Conservation (phyloP, 331 rosid species). For the Cydonia oblonga region DNA sequence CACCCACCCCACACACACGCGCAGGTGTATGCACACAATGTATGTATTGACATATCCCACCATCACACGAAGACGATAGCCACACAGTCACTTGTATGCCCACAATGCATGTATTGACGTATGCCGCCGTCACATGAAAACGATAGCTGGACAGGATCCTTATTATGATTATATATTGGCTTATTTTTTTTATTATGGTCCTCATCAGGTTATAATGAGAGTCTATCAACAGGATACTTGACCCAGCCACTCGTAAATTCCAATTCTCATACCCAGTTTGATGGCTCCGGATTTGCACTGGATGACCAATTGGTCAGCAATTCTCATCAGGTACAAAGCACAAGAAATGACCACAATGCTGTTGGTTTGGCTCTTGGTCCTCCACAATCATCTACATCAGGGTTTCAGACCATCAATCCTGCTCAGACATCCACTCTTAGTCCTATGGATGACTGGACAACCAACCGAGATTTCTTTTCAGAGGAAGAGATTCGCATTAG, state of each 20-base stretch:
- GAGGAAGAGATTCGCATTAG: conserved; percentile 89
- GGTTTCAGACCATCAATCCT: conserved; percentile 43
- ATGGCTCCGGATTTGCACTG: conserved; percentile 35
- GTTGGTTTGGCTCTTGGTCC: conserved; percentile 81
- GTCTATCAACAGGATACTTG: conserved; percentile 38
- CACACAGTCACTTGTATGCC: no score
- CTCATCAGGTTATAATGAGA: conserved; percentile 48
- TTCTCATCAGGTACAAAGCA: conserved; percentile 40
- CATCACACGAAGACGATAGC: no score
- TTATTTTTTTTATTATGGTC: neutral
- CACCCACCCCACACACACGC: no score
- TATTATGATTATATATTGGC: neutral
- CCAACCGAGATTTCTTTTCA: conserved; percentile 62
- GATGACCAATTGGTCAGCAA: conserved; percentile 44
- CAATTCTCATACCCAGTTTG: conserved; percentile 50
- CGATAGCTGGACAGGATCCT: neutral
- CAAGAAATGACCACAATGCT: conserved; percentile 35
- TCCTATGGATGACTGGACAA: conserved; percentile 85
- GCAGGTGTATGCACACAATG: no score
- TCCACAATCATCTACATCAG: conserved; percentile 66
- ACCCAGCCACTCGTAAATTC: conserved; percentile 42
- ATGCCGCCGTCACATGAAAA: no score
- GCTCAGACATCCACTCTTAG: conserved; percentile 39
- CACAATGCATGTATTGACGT: no score
- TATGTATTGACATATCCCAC: no score